Evolutionary conservation across 805 yeast genomes (phyloP).

Genomic region (Wickerhamiella kurtzmanii): DNA sequence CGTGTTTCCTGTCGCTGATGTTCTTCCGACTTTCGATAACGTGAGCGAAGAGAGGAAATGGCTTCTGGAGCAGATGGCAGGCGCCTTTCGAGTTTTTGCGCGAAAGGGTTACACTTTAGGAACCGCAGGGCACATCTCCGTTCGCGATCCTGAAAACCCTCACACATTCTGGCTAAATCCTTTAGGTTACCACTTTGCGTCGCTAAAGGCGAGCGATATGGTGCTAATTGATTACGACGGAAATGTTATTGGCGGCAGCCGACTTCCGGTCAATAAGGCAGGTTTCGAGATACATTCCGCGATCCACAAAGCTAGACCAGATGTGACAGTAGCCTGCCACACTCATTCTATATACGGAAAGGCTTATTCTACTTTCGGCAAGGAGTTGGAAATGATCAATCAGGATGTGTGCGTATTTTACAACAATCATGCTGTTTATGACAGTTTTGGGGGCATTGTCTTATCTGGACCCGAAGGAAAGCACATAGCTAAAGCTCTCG

Average conservation of each 20-base stretch:
- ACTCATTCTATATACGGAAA: slow-evolving; percentile 54
- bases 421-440: slow-evolving; percentile 51
- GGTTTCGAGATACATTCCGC: slow-evolving; percentile 61
- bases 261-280: slow-evolving; percentile 46
- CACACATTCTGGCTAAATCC: slow-evolving; percentile 83
- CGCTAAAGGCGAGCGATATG: slow-evolving; percentile 46
- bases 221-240: slow-evolving; percentile 52
- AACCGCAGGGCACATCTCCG: slow-evolving; percentile 71
- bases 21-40: slow-evolving; percentile 13
- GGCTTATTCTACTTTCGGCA: slow-evolving; percentile 51
- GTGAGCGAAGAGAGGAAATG: slow-evolving; percentile 17
- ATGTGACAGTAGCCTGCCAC: slow-evolving; percentile 59
- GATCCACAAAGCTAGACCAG: slow-evolving; percentile 53
- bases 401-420: slow-evolving; percentile 64
- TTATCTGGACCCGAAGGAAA: slow-evolving; percentile 50
- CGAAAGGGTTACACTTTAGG: slow-evolving; percentile 74
- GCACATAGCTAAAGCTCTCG: slow-evolving; percentile 47
- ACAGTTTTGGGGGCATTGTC: slow-evolving; percentile 68
- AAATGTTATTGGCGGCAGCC: slow-evolving; percentile 46
- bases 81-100: slow-evolving; percentile 69
- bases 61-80: slow-evolving; percentile 56
- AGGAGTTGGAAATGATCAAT: slow-evolving; percentile 60
- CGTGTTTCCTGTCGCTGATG: slow-evolving; percentile 11
- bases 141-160: slow-evolving; percentile 72
- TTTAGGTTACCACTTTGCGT: slow-evolving; percentile 56